Evolutionary conservation across 2,329 filamentous ascomycete species (phyloP).

Genomic region (Ophiostoma triangulosporum): DNA sequence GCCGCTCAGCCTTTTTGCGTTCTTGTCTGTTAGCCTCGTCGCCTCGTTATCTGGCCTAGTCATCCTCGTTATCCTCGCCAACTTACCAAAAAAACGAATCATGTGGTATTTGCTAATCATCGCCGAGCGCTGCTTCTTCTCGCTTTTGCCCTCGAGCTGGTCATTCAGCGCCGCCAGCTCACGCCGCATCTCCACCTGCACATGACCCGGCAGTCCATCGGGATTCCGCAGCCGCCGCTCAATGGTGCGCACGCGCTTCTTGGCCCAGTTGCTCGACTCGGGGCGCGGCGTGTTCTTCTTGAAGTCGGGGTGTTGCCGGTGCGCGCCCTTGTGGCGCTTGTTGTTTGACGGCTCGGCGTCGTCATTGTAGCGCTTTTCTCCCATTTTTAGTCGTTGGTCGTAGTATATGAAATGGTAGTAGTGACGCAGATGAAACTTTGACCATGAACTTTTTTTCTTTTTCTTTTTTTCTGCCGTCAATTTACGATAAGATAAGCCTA

Average conservation of each 20-base stretch:
- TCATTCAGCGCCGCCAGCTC: conserved; percentile 54
- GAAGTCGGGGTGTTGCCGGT: conserved; percentile 6
- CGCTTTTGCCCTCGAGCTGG: conserved; percentile 45
- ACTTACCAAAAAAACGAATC: conserved; percentile 58
- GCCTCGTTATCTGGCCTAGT: no score
- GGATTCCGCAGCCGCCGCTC: conserved; percentile 47
- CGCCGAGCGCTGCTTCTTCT: conserved; percentile 47
- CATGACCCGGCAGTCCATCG: conserved; percentile 51
- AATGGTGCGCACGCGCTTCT: conserved; percentile 58
- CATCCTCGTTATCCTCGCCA: conserved; percentile 24
- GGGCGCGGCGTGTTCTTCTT: conserved; percentile 31
- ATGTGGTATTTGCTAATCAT: conserved; percentile 75
- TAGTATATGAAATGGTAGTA: no score
- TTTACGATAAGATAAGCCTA: no score
- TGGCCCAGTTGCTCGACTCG: conserved; percentile 45
- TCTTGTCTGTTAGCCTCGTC: conserved; percentile 20
- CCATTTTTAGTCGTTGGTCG: no score
- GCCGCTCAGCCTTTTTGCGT: conserved; percentile 56
- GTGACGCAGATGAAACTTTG: no score
- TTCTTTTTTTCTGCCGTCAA: no score
- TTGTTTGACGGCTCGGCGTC: conserved; percentile 9
- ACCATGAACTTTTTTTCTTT: no score
- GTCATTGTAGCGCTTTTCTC: conserved; percentile 19
- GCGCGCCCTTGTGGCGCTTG: conserved; percentile 13
- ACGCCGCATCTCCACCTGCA: conserved; percentile 55